A percentile compares a stretch with the other conserved stretches of the same genome.
Evolutionary conservation across 2,329 filamentous ascomycete genomes (phyloP).

Genomic region (Ceratocystis colombiana): DNA sequence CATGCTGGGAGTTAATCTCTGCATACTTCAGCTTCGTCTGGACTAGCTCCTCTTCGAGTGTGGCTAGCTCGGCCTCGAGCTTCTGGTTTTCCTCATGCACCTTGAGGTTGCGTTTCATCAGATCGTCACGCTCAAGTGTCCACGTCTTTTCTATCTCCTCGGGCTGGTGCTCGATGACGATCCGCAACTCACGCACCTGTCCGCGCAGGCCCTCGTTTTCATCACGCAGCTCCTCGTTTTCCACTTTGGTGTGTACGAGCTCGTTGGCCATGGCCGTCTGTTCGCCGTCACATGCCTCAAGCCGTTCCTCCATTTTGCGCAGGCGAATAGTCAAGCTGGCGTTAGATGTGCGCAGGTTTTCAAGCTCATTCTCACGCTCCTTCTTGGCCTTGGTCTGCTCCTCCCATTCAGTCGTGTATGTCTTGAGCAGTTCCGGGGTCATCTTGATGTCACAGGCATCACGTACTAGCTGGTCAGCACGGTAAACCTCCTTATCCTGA

Average conservation of each 20-base stretch:
- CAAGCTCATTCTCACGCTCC: constrained; percentile 72
- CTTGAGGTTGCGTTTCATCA: constrained; percentile 85
- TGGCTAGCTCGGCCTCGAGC: constrained; percentile 78
- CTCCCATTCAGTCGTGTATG: constrained; percentile 82
- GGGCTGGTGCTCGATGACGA: constrained; percentile 81
- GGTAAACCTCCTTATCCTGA: constrained; percentile 89
- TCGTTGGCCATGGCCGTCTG: constrained; percentile 87
- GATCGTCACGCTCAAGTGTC: constrained; percentile 74
- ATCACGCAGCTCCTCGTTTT: constrained; percentile 82
- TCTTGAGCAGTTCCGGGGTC: constrained; percentile 67
- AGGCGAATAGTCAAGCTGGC: constrained; percentile 60
- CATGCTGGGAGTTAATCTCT: constrained; percentile 65
- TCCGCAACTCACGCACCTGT: constrained; percentile 74
- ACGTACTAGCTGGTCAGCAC: constrained; percentile 82
- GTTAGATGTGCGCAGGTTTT: constrained; percentile 58
- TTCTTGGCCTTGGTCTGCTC: constrained; percentile 76
- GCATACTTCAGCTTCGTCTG: constrained; percentile 91
- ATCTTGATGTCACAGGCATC: constrained; percentile 86
- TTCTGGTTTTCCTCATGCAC: constrained; percentile 87
- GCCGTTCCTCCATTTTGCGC: constrained; percentile 75
- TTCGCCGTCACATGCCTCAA: constrained; percentile 79
- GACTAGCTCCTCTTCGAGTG: constrained; percentile 87
- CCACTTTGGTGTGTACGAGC: constrained; percentile 81
- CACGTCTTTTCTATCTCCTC: constrained; percentile 75
- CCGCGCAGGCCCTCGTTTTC: constrained; percentile 79